Percentiles rank a stretch among this genome's conserved stretches.
These are phyloP conservation scores for Dryas octopetala DNA, from an alignment of 306 rosid genomes.

Conservation along the genomic window DNA sequence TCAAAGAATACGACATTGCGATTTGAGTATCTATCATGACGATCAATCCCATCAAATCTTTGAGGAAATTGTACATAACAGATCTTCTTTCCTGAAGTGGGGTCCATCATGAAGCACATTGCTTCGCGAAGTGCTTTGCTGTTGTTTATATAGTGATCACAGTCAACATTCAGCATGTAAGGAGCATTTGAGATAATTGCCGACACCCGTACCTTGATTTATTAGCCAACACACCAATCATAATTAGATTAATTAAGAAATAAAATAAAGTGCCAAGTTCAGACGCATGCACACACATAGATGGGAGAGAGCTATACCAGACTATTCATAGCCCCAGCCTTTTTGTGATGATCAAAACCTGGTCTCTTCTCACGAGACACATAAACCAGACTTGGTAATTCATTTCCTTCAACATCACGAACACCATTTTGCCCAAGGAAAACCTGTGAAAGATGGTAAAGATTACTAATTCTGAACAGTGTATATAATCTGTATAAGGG, in stretches of 20 bases:
- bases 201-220: conserved; percentile 70
- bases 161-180: conserved; percentile 80
- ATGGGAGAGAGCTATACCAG: conserved; percentile 44
- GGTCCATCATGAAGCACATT: conserved; percentile 98
- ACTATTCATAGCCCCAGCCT: conserved; percentile 95
- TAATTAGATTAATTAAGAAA: conserved; percentile 12
- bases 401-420: conserved; percentile 76
- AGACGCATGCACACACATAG: neutral
- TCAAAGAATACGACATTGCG: conserved; percentile 91
- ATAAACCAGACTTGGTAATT: conserved; percentile 77
- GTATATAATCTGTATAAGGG: neutral
- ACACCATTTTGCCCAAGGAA: conserved; percentile 96
- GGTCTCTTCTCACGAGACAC: conserved; percentile 98
- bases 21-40: conserved; percentile 87
- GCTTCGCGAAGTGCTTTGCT: conserved; percentile 94
- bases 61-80: conserved; percentile 95
- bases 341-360: conserved; percentile 89
- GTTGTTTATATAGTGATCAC: conserved; percentile 97
- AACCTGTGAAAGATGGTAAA: conserved; percentile 48
- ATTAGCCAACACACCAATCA: conserved; percentile 14
- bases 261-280: neutral
- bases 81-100: conserved; percentile 77
- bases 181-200: conserved; percentile 91
- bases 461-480: conserved; percentile 1
- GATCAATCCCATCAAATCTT: conserved; percentile 94